Evolutionary conservation across 441 rosid species (phyloP), one percentile per base, ranked within the genome.

Genomic region (Geranium incanum): DNA sequence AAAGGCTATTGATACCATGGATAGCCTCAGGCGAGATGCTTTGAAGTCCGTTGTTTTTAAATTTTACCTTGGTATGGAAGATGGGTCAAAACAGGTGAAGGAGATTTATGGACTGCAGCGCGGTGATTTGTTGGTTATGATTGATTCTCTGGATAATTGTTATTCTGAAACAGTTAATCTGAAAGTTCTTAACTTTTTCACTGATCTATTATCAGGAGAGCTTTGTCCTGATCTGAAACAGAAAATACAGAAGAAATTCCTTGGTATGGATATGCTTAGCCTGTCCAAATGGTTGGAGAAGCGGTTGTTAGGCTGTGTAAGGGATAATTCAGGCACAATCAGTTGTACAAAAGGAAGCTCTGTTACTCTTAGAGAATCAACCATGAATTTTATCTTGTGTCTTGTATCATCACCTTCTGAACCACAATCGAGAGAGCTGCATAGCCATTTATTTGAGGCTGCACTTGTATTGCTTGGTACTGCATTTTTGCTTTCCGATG

Each of bases 261-360:
- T 86, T 76, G 83, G 79, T 74, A 91, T 89, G 98, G 99, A 91
- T 84, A 67, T 84, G 80, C 77, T 67, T 77, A 65, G 68, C 70
- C 80, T 96, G 81, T 95, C 97, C 72, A 84, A 82, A 74, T 91
- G 97, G 99, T 82, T 96, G 84, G 99, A 89, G 88, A 88, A 84
- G 82, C 88, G 93, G 79, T 84, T 96, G 72, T 85, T 94, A 78
- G 98, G 99, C 84, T 83, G 83, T 84, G 68, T 76, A 64, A 67
- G 76, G 76, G 95, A 89, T 77, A 79, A 81, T 68, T 74, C 86
- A 37, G 86, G 80, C 70, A 93, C 87, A 43, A 68, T 72, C 72
- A 79, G 70, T 73, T 74, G 77, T 83, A 84, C 85, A 70, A 88
- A 83, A 83, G 97, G 84, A 79, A 88, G 75, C 82, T 89, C 94